phyloP scores from a whole-genome alignment of 257 asterid genomes.

The Ophiorrhiza pumila region DNA sequence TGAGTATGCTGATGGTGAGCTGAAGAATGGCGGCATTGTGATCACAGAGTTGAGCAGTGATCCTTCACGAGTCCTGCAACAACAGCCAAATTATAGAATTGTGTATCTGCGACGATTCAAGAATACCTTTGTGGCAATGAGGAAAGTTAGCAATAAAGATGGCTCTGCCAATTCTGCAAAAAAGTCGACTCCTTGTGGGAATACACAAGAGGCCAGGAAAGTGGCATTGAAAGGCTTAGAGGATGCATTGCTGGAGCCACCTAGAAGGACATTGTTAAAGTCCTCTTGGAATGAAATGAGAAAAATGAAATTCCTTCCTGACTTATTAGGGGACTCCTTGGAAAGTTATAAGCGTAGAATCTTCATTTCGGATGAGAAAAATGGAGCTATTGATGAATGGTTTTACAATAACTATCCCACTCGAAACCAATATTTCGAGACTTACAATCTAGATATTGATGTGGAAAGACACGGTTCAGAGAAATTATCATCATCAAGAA shows the following conservation, averaged over 20 bases:
- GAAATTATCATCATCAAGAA: conserved; percentile 13
- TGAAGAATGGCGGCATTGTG: conserved; percentile 53
- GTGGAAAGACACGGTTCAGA: conserved; percentile 10
- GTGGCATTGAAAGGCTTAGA: conserved; percentile 45
- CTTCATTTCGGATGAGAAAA: conserved; percentile 53
- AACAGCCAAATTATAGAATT: conserved; percentile 35
- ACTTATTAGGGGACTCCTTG: conserved; percentile 52
- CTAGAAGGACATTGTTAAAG: conserved; percentile 21
- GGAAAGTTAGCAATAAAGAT: conserved; percentile 30
- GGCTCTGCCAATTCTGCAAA: neutral
- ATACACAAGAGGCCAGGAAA: conserved; percentile 34
- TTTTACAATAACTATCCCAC: conserved; percentile 59
- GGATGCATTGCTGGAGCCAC: conserved; percentile 50
- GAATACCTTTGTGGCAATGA: conserved; percentile 51
- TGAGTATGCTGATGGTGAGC: conserved; percentile 30
- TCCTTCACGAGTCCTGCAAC: conserved; percentile 31
- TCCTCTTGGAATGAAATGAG: conserved; percentile 11
- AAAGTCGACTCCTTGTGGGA: conserved; percentile 25
- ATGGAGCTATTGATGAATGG: conserved; percentile 47
- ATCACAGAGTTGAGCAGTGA: conserved; percentile 45
- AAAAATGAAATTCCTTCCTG: conserved; percentile 60
- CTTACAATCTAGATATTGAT: conserved; percentile 23
- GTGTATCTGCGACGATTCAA: conserved; percentile 57
- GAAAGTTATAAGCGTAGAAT: conserved; percentile 56
- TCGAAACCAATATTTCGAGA: conserved; percentile 57